Conservation (phyloP, 352 stramenopile genomes). For the Aphanomyces euteiches region DNA sequence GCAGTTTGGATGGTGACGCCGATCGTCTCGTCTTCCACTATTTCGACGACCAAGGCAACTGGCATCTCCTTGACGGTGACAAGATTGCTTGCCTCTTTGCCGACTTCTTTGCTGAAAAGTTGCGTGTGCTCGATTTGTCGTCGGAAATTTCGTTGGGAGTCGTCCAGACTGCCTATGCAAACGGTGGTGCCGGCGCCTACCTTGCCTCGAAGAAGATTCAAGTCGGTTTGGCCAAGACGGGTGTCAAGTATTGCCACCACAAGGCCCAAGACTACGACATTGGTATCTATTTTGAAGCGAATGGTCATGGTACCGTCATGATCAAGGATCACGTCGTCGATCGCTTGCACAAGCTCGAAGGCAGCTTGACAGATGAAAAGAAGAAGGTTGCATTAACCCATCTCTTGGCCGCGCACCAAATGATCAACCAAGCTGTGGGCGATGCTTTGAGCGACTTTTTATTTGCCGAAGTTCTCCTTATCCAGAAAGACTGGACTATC, state of each 20-base stretch:
- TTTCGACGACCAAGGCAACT: constrained; percentile 69
- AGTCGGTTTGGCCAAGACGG: constrained; percentile 93
- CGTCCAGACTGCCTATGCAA: constrained; percentile 99
- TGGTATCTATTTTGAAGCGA: constrained; percentile 99
- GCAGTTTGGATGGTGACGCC: constrained; percentile 96
- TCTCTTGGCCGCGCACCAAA: constrained; percentile 78
- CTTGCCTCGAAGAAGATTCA: constrained; percentile 62
- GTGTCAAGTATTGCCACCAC: constrained; percentile 97
- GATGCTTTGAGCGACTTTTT: constrained; percentile 97
- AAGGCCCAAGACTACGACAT: constrained; percentile 95
- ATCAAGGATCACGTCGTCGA: constrained; percentile 89
- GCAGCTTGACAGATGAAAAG: constrained; percentile 60
- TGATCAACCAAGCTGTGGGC: constrained; percentile 97
- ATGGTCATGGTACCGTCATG: constrained; percentile 98
- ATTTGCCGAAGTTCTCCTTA: constrained; percentile 93
- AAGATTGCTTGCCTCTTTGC: constrained; percentile 97
- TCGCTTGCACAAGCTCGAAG: constrained; percentile 79
- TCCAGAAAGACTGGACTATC: constrained; percentile 84
- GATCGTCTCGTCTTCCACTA: constrained; percentile 98
- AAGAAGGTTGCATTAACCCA: constrained; percentile 82
- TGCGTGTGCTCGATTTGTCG: constrained; percentile 66
- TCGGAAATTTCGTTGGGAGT: constrained; percentile 90
- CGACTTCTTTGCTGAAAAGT: constrained; percentile 90
- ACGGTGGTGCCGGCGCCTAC: constrained; percentile 93
- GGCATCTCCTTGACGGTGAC: constrained; percentile 95